Conservation (phyloP, 345 rosid genomes). For the Gossypium rotundifolium region DNA sequence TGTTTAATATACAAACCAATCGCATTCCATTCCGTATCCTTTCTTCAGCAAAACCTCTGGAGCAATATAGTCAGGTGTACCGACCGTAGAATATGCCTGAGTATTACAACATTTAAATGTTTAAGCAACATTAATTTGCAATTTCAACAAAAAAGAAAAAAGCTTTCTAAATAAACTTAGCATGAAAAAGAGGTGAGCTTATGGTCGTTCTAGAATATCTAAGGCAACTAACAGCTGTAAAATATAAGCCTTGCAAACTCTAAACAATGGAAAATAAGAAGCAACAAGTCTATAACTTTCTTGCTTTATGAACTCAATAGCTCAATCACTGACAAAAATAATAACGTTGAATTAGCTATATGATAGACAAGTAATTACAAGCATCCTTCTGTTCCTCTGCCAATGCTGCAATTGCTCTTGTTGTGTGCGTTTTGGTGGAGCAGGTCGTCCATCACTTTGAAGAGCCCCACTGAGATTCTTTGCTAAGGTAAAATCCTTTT, state of each 20-base stretch:
- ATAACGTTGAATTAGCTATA: conserved; percentile 1
- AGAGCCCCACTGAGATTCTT: conserved; percentile 60
- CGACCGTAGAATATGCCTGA: conserved; percentile 97
- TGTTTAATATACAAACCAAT: conserved; percentile 58
- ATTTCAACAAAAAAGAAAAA: neutral
- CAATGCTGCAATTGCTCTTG: conserved; percentile 88
- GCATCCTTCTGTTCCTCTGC: conserved; percentile 96
- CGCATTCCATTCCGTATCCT: conserved; percentile 99
- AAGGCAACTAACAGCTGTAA: neutral
- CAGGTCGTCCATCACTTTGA: conserved; percentile 76
- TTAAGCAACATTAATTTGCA: conserved; percentile 12
- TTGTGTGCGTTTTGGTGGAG: conserved; percentile 75
- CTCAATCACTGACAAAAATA: neutral
- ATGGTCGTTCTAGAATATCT: neutral
- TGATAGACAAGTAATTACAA: conserved; percentile 45
- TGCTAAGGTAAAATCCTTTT: conserved; percentile 73
- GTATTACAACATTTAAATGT: conserved; percentile 6
- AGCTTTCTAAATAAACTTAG: neutral
- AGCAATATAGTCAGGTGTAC: conserved; percentile 97
- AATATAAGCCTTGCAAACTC: neutral
- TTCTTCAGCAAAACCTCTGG: conserved; percentile 94
- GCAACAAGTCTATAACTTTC: neutral
- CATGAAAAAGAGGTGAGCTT: neutral
- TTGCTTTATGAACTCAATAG: neutral
- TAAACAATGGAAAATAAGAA: neutral